These are phyloP conservation scores for Cyberlindnera xylosilytica DNA, from an alignment of 805 yeast genomes.

Conservation along the genomic window DNA sequence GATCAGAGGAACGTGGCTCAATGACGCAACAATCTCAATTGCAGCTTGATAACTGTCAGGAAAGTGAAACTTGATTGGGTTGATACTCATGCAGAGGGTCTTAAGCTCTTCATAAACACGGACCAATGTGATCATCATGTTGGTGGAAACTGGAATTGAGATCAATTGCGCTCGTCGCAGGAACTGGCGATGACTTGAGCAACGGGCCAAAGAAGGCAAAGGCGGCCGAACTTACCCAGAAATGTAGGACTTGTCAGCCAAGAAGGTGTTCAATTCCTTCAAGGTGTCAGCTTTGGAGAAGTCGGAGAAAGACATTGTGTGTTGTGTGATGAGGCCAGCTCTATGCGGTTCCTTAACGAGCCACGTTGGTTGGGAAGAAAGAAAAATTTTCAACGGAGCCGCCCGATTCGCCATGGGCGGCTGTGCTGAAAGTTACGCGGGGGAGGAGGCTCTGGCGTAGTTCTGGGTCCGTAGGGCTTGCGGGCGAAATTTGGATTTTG, in stretches of 20 bases:
- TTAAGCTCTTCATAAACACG: conserved; percentile 97
- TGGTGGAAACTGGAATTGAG: too few relatives aligned
- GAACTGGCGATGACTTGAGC: too few relatives aligned
- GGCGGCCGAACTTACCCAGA: conserved; percentile 73
- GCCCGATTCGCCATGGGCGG: not conserved
- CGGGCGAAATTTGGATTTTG: not conserved
- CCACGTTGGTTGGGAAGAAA: not conserved
- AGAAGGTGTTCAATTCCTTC: conserved; percentile 73
- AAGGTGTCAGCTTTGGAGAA: conserved; percentile 76
- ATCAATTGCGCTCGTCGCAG: too few relatives aligned
- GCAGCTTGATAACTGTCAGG: conserved; percentile 30
- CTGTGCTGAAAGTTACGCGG: conserved; percentile 5
- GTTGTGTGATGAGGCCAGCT: not conserved
- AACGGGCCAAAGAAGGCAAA: too few relatives aligned
- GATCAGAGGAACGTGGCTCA: not conserved
- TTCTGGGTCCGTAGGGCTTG: not conserved
- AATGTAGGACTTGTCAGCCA: conserved; percentile 91
- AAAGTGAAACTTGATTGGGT: conserved; percentile 40
- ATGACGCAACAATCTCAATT: not conserved
- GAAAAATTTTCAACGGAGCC: conserved; percentile 6
- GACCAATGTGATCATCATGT: conserved; percentile 82
- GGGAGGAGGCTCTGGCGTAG: not conserved
- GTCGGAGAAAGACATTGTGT: conserved; percentile 69
- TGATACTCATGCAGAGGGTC: conserved; percentile 96
- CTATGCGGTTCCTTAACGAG: not conserved